Base-by-base conservation (phyloP, 2,329 filamentous ascomycete genomes). In the Hypomyces rosellus region DNA sequence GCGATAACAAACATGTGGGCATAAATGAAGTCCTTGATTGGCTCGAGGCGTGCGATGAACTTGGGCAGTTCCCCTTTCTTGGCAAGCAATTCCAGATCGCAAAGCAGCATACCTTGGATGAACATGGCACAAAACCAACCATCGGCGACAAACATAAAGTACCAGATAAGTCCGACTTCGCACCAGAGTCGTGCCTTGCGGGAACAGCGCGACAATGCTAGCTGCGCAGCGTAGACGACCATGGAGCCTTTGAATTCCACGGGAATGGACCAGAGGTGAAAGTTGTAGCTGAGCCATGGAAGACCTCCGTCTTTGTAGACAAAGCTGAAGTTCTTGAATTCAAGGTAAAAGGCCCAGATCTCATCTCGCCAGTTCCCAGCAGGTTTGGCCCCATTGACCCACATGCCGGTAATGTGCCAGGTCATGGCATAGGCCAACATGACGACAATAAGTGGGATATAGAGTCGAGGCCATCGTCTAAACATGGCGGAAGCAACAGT, bases 271-370 rank as follows among this genome's bases (percentile, higher is more conserved):
- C 81, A 85, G 3, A 78, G 61, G 55, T 85, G 82, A 25, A 71
- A 72, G 57, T 83, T 81, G 65, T 80, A 64, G 14, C 43, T 57
- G 22, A 68, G 45, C 71, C 79, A 84, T 11, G 78, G 75, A 9
- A 75, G 67, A 1, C 76, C 77, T 6, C 80, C 79, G 7, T 71
- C 72, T 39, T 78, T 76, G 66, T 81, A 87, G 37, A 85, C 62
- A 61, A 84, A 87, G 64, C 77, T 86, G 67, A 84, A 86, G 63
- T 85, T 85, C 62, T 86, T 87, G 61, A 80, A 71, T 61, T 86
- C 80, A 53, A 62, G 52, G 55, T 76, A 77, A 58, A 74, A 71
- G 5, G 63, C 57, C 68, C 74, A 78, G 1, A 81, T 53, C 57
- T 83, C 80, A 11, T 72, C 74, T 7, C 61, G 53, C 57, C 74